Evolutionary conservation across 2,329 filamentous ascomycete genomes (phyloP).

Genomic region (Claviceps pusilla): DNA sequence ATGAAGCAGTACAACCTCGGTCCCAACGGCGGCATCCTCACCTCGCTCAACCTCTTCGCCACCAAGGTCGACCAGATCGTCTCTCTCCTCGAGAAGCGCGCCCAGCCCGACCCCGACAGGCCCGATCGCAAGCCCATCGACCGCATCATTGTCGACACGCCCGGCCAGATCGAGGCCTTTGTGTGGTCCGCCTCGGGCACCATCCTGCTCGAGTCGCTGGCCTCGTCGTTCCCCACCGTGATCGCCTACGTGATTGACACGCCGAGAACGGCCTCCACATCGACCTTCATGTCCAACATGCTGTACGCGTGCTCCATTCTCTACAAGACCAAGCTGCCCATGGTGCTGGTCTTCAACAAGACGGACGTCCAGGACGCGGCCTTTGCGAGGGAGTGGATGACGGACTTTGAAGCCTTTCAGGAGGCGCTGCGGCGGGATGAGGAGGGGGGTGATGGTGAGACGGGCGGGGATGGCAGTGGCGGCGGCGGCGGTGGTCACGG

Average conservation of each 20-base stretch:
- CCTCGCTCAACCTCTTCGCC: conserved; percentile 87
- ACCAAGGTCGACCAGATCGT: conserved; percentile 97
- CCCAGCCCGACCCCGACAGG: conserved; percentile 45
- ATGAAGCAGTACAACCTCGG: conserved; percentile 99
- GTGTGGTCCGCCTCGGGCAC: conserved; percentile 94
- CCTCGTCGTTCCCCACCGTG: conserved; percentile 88
- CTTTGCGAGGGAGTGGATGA: conserved; percentile 98
- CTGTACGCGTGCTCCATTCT: conserved; percentile 96
- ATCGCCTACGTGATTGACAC: conserved; percentile 97
- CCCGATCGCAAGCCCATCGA: conserved; percentile 51
- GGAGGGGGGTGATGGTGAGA: conserved; percentile 45
- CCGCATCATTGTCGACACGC: conserved; percentile 86
- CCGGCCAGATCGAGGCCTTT: conserved; percentile 96
- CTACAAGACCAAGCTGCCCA: conserved; percentile 95
- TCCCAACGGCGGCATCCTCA: conserved; percentile 92
- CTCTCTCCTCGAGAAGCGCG: conserved; percentile 74
- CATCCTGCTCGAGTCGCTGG: conserved; percentile 83
- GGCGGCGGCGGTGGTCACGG: conserved; percentile 43
- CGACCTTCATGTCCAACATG: conserved; percentile 99
- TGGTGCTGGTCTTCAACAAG: conserved; percentile 99
- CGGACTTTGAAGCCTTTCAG: conserved; percentile 93
- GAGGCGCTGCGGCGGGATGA: conserved; percentile 69
- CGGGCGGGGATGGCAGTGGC: conserved; percentile 56
- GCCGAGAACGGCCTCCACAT: conserved; percentile 78
- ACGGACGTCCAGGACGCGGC: conserved; percentile 84